Evolutionary conservation across 441 rosid species (phyloP), one percentile per base, ranked within the genome.

Genomic region (Pelargonium myrrhifolium): DNA sequence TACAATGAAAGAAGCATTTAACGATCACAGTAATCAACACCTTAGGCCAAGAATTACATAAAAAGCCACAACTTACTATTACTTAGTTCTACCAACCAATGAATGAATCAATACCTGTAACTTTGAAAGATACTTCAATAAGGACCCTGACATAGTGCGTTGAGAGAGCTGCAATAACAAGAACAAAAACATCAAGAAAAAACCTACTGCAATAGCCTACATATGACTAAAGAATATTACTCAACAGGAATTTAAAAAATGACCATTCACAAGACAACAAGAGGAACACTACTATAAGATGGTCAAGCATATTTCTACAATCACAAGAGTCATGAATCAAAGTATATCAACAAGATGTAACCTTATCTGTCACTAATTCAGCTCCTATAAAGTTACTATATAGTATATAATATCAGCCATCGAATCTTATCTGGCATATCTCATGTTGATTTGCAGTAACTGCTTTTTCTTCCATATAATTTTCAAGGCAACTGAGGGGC

Each of bases 91-190:
- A 35, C 15, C 58, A 47, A 60, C 55, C 60, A 56, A 65, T 26
- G 28, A 72, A 65, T 47, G 65, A 78, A 39, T 37, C 65, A 67
- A 55, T 76, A 95, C 99, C 97, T 95, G 98, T 75, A 92, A 75
- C 86, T 95, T 92, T 71, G 99, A 92, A 69, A 95, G 97, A 82
- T 87, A 85, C 80, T 95, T 92, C 80, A 95, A 79, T 62, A 95
- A 83, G 68, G 98, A 86, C 73, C 96, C 86, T 15, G 99, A 92
- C 65, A 95, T 77, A 51, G 99, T 92, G 70, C 98, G 93, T 72
- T 90, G 98, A 68, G 98, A 90, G 71, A 95, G 98, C 98, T 95
- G 97, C 77, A 86, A 80, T 49, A 58, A 62, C 69, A 81, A 78
- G 71, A 31, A 66, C 60, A 63, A 15, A 45, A 51, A 63, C 73